phyloP scores from a whole-genome alignment of 2,329 filamentous ascomycete species.

The Passalora sequoiae region DNA sequence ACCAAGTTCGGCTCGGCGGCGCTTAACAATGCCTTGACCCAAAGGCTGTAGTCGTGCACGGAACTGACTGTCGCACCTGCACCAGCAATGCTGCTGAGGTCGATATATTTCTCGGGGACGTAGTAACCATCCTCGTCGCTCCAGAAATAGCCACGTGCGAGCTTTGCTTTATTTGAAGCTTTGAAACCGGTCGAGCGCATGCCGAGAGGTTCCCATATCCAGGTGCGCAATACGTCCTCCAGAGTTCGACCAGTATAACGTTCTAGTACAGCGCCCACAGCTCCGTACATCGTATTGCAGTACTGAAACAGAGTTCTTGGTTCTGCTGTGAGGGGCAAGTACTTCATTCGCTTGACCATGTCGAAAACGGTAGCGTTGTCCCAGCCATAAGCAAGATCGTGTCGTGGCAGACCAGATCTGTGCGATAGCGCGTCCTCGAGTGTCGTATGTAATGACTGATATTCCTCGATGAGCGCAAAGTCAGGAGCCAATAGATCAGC shows the following conservation, averaged over 20 bases:
- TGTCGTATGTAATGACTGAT: slow-evolving; percentile 25
- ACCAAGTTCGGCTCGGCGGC: not conserved
- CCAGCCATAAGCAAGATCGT: slow-evolving; percentile 17
- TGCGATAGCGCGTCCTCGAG: slow-evolving; percentile 33
- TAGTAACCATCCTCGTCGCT: slow-evolving; percentile 6
- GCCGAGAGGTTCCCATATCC: slow-evolving; percentile 44
- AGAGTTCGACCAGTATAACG: slow-evolving; percentile 38
- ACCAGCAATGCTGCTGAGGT: slow-evolving; percentile 12
- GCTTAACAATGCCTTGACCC: slow-evolving; percentile 12
- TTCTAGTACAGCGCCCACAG: slow-evolving; percentile 46
- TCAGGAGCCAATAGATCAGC: slow-evolving; percentile 29
- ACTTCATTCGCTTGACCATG: slow-evolving; percentile 40
- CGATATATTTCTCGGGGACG: slow-evolving; percentile 10
- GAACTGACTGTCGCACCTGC: slow-evolving; percentile 19
- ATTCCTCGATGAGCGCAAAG: slow-evolving; percentile 28
- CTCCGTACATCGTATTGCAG: slow-evolving; percentile 49
- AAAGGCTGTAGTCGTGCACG: slow-evolving; percentile 15
- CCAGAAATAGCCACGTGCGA: slow-evolving; percentile 24
- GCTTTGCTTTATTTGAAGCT: slow-evolving; percentile 18
- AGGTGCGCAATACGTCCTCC: slow-evolving; percentile 38
- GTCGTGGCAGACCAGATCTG: slow-evolving; percentile 30
- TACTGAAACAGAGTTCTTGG: slow-evolving; percentile 47
- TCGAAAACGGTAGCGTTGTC: slow-evolving; percentile 17
- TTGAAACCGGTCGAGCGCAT: slow-evolving; percentile 43
- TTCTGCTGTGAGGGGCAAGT: slow-evolving; percentile 43